Percentiles rank a stretch among this genome's conserved stretches.
Evolutionary conservation across 2,329 filamentous ascomycete genomes (phyloP).

Genomic region (Hypoxylon sp.): DNA sequence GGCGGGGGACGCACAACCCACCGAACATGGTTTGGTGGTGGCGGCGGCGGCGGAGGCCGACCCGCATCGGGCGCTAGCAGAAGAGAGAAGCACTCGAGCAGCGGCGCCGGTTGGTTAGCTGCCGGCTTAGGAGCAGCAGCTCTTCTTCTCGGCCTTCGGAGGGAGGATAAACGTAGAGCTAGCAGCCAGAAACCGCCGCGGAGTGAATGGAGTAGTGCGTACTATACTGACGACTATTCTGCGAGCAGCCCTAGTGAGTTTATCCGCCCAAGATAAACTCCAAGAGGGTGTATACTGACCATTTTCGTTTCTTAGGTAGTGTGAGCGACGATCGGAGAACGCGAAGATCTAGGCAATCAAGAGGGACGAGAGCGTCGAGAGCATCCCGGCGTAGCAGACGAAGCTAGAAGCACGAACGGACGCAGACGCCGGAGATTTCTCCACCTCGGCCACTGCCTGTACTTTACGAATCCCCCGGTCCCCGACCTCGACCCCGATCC

Average conservation of each 20-base stretch:
- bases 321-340: constrained; percentile 63
- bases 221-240: constrained; percentile 69
- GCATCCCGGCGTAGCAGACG: constrained; percentile 33
- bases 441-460: constrained; percentile 23
- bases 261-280: constrained; percentile 47
- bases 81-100: constrained; percentile 65
- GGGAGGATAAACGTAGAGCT: constrained; percentile 63
- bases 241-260: constrained; percentile 68
- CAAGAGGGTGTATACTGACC: constrained; percentile 49
- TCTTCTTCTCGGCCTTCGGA: constrained; percentile 68
- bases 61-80: constrained; percentile 55
- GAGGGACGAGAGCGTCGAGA: constrained; percentile 51
- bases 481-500: not conserved
- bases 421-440: not conserved
- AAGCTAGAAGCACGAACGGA: constrained; percentile 15
- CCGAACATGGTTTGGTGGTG: constrained; percentile 70
- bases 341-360: constrained; percentile 51
- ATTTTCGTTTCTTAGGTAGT: constrained; percentile 58
- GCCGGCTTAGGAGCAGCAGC: constrained; percentile 67
- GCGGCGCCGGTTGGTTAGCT: constrained; percentile 67
- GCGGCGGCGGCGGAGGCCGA: constrained; percentile 62
- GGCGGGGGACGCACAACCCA: constrained; percentile 64
- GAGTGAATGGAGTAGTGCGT: constrained; percentile 65
- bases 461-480: constrained; percentile 18
- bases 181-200: constrained; percentile 58